phyloP scores from a whole-genome alignment of 2,329 filamentous ascomycete species.

The Venturiaceae sp. region DNA sequence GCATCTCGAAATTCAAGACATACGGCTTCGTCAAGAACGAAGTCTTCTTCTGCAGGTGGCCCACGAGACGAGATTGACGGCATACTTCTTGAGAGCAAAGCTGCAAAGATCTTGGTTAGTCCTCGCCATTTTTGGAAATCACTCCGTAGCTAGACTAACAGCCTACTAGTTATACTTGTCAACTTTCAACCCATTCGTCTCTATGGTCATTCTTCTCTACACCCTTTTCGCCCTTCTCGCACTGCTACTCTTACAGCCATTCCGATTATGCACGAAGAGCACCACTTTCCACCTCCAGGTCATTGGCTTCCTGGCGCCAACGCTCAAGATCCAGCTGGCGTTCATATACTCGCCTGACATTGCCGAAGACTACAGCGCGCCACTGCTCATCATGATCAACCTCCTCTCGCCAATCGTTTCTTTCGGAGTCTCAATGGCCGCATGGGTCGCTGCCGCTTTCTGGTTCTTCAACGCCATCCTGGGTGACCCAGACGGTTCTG shows the following conservation, averaged over 20 bases:
- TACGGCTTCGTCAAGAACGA: neutral
- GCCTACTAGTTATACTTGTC: constrained; percentile 29
- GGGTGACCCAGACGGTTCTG: constrained; percentile 50
- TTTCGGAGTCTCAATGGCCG: constrained; percentile 44
- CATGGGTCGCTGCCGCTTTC: constrained; percentile 51
- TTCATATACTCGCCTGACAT: constrained; percentile 33
- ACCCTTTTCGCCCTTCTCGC: constrained; percentile 34
- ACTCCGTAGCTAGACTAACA: neutral
- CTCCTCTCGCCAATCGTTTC: constrained; percentile 47
- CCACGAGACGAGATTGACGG: neutral
- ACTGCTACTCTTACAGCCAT: constrained; percentile 40
- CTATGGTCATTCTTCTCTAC: constrained; percentile 44
- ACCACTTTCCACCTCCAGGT: constrained; percentile 40
- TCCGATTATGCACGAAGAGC: constrained; percentile 42
- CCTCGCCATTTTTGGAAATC: neutral
- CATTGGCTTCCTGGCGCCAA: constrained; percentile 41
- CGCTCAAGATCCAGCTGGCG: constrained; percentile 41
- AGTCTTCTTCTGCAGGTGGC: neutral
- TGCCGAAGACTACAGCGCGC: constrained; percentile 23
- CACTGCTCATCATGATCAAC: constrained; percentile 42
- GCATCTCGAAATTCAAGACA: neutral
- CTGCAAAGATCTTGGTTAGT: neutral
- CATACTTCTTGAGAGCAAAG: neutral
- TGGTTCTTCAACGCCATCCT: constrained; percentile 53
- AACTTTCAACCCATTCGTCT: constrained; percentile 43